Evolutionary conservation across 495 filamentous ascomycete genomes (phyloP).

Genomic region (Neurospora sp.): DNA sequence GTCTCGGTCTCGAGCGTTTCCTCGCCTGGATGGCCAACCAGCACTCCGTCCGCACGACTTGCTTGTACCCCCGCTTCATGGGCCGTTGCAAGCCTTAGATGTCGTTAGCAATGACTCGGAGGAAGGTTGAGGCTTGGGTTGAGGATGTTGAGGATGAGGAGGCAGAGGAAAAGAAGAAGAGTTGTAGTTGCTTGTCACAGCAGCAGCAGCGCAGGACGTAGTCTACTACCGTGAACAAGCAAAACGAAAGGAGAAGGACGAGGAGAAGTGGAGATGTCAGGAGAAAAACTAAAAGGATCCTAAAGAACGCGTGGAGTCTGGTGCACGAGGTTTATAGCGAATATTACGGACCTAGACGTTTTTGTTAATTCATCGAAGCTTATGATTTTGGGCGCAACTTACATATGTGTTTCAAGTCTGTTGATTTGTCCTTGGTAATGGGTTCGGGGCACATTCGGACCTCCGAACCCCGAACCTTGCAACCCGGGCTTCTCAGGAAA

Average conservation of each 20-base stretch:
- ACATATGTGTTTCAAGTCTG: background rate
- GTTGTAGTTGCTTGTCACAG: background rate
- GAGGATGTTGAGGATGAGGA: background rate
- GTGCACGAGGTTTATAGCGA: background rate
- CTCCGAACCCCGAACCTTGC: no score
- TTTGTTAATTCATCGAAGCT: background rate
- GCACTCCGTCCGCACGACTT: conserved; percentile 82
- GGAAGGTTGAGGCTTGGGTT: background rate
- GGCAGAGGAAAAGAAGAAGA: background rate
- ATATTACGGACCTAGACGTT: background rate
- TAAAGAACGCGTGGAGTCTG: background rate
- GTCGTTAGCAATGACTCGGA: background rate
- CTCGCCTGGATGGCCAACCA: conserved; percentile 91
- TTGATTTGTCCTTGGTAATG: background rate
- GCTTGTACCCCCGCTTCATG: conserved; percentile 88
- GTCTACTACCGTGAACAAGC: background rate
- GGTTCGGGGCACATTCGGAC: no score
- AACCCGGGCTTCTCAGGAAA: no score
- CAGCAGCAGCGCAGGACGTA: background rate
- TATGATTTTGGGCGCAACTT: background rate
- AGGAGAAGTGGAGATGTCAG: background rate
- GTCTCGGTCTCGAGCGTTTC: conserved; percentile 90
- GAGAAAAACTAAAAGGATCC: background rate
- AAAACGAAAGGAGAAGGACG: background rate
- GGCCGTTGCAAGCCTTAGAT: conserved; percentile 81